A percentile compares a stretch with the other conserved stretches of the same genome.
Conservation (phyloP, 805 yeast genomes). For the Martiniozyma abietophila region DNA sequence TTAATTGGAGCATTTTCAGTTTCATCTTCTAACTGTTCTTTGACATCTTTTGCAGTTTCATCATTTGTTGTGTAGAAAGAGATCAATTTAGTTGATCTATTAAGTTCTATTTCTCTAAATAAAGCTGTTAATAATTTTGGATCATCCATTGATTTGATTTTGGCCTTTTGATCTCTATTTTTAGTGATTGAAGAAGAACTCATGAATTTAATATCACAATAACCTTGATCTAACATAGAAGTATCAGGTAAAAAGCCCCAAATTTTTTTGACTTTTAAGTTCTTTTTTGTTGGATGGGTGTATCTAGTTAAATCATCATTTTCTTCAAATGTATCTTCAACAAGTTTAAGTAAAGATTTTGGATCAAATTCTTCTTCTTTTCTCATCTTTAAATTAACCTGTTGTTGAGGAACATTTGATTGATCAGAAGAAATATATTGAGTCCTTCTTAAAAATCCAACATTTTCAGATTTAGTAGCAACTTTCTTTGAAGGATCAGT, state of each 20-base stretch:
- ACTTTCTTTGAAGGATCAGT: conserved; percentile 65
- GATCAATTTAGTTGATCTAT: conserved; percentile 63
- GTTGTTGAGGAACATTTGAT: conserved; percentile 17
- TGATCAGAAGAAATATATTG: conserved; percentile 72
- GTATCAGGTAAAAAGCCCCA: conserved; percentile 88
- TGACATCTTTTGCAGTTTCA: conserved; percentile 32
- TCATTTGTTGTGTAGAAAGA: conserved; percentile 49
- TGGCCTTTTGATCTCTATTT: conserved; percentile 27
- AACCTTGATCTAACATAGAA: conserved; percentile 77
- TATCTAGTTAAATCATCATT: conserved; percentile 31
- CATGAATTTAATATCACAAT: conserved; percentile 51
- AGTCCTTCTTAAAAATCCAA: conserved; percentile 78
- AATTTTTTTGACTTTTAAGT: conserved; percentile 61
- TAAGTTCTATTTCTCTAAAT: conserved; percentile 63
- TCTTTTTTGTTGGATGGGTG: conserved; percentile 69
- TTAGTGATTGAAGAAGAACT: conserved; percentile 43
- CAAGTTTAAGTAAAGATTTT: conserved; percentile 51
- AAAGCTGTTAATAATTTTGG: conserved; percentile 47
- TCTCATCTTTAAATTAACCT: conserved; percentile 17
- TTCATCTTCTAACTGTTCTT: conserved; percentile 36
- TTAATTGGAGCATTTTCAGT: conserved; percentile 38
- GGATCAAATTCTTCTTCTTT: conserved; percentile 41
- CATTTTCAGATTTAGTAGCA: conserved; percentile 27
- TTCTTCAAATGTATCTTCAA: conserved; percentile 70
- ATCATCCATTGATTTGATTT: conserved; percentile 24